phyloP scores from a whole-genome alignment of 2,329 filamentous ascomycete species.

The Teratosphaeria viscida region DNA sequence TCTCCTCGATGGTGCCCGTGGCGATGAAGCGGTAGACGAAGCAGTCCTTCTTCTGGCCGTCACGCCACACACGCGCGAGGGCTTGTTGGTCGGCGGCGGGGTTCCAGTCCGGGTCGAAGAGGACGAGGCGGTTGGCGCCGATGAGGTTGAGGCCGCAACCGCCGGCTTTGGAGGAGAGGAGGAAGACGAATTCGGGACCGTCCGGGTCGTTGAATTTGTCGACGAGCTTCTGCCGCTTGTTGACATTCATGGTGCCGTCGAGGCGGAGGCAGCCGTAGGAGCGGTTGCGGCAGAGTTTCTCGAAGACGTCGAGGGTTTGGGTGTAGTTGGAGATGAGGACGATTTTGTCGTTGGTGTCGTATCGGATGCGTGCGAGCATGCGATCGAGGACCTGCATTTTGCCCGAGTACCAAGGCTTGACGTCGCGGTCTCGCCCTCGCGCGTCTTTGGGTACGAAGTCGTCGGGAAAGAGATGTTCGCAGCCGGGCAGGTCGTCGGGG shows the following conservation, averaged over 20 bases:
- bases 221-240: slow-evolving; percentile 91
- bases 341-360: slow-evolving; percentile 98
- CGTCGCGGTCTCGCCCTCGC: slow-evolving; percentile 78
- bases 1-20: slow-evolving; percentile 95
- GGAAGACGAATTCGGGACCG: slow-evolving; percentile 81
- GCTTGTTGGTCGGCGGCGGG: slow-evolving; percentile 96
- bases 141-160: slow-evolving; percentile 94
- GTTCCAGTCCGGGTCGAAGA: slow-evolving; percentile 95
- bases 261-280: slow-evolving; percentile 79
- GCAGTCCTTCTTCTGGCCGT: slow-evolving; percentile 97
- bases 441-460: slow-evolving; percentile 83
- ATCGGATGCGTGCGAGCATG: slow-evolving; percentile 90
- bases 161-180: slow-evolving; percentile 93
- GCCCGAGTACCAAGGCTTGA: slow-evolving; percentile 92
- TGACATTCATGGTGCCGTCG: slow-evolving; percentile 96
- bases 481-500: slow-evolving; percentile 73
- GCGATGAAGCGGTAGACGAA: slow-evolving; percentile 99
- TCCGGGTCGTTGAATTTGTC: slow-evolving; percentile 95
- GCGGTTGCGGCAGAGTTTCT: slow-evolving; percentile 74
- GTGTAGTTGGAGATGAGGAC: slow-evolving; percentile 99
- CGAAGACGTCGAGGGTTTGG: slow-evolving; percentile 88
- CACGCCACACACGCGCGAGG: slow-evolving; percentile 93
- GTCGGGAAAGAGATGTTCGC: slow-evolving; percentile 68
- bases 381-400: slow-evolving; percentile 94
- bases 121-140: slow-evolving; percentile 83